Evolutionary conservation across 116 monocot species (phyloP), one percentile per base, ranked within the genome.

Genomic region (Dioscorea cayenensis): DNA sequence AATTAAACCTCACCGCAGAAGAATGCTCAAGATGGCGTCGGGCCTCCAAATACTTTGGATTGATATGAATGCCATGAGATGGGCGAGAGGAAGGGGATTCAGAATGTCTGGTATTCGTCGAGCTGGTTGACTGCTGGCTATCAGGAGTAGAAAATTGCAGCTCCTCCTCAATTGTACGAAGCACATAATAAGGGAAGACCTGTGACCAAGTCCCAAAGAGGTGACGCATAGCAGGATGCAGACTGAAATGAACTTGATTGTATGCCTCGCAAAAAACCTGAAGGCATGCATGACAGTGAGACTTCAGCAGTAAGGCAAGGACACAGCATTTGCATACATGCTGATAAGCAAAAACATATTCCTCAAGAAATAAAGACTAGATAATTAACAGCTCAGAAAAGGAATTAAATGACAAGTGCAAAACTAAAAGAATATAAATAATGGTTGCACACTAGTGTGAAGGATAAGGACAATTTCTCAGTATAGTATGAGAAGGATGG

Each of bases 191-290:
- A 37, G 90, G 88, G 72, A 97, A 97, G 14, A 93, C 92, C 76
- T 82, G 82, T 51, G 84, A 83, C 97, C 97, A 97, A 5, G 97
- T 97, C 29, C 86, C 71, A 82, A 97, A 97, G 14, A 97, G 92
- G 76, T 88, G 97, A 10, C 82, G 82, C 97, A 97, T 88, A 6
- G 97, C 62, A 78, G 90, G 71, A 80, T 86, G 68, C 73, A 88
- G 67, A 71, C 58, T 81, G 59, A 90, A 66, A 73, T 86, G 77
- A 27, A 88, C 90, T 71, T 87, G 81, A 73, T 77, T 87, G 71
- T 90, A 94, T 49, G 88, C 85, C 74, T 78, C 78, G 76, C 85
- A 85, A 67, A 94, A 94, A 19, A 86, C 87, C 92, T 91, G 79
- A 75, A 43, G 43, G 7, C 43, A 43, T 43, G 43, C 43, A 43